phyloP scores from a whole-genome alignment of 805 yeast genomes.

The Wickerhamiella australiensis region DNA sequence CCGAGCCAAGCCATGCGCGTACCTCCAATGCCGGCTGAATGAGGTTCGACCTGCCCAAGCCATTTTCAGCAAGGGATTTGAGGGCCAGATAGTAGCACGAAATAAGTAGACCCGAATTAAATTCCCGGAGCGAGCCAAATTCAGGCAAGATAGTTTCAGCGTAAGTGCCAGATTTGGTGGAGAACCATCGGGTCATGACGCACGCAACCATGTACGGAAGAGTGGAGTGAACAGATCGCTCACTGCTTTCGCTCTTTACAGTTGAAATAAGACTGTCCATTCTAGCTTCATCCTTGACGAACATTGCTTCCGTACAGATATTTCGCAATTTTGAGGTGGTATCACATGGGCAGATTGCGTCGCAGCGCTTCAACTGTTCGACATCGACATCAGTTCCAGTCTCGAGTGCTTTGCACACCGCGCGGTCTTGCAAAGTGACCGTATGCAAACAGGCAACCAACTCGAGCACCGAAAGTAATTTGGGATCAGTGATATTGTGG shows the following conservation, averaged over 20 bases:
- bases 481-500: conserved; percentile 3
- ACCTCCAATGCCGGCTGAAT: conserved; percentile 2
- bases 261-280: not conserved
- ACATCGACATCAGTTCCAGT: not conserved
- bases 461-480: conserved; percentile 1
- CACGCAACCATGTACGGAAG: conserved; percentile 4
- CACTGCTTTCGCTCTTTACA: not conserved
- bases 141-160: conserved; percentile 6
- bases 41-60: conserved; percentile 8
- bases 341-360: not conserved
- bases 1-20: conserved; percentile 10
- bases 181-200: conserved; percentile 2
- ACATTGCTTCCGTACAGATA: not conserved
- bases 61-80: not conserved
- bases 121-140: not conserved
- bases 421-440: conserved; percentile 1
- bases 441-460: conserved; percentile 6
- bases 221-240: not conserved
- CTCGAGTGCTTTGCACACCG: not conserved
- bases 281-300: not conserved
- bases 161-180: not conserved
- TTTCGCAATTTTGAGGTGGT: not conserved
- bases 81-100: conserved; percentile 5
- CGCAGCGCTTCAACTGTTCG: not conserved
- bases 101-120: not conserved